Percentiles rank a stretch among this genome's conserved stretches.
Evolutionary conservation across 208 protist species (phyloP).

Genomic region (Acanthamoeba polyphaga): DNA sequence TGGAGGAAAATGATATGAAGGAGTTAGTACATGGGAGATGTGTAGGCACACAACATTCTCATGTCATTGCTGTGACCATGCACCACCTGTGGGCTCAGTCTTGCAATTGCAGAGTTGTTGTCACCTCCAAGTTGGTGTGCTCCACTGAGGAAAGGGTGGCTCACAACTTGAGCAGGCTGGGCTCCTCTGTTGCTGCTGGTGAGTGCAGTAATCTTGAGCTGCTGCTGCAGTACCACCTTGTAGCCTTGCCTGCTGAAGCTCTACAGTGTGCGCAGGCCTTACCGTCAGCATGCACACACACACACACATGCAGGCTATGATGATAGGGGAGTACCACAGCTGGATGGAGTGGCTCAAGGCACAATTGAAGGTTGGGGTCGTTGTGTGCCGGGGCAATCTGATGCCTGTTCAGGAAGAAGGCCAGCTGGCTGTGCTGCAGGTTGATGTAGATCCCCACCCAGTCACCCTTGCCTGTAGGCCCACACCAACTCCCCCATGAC

Average conservation of each 20-base stretch:
- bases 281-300: not conserved
- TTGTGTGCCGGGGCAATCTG: not conserved
- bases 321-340: not conserved
- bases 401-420: constrained; percentile 39
- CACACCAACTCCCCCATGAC: not conserved
- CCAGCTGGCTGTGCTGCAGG: not conserved
- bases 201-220: not conserved
- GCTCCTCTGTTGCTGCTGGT: too few species aligned
- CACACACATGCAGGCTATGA: not conserved
- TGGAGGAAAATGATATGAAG: too few species aligned
- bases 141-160: not conserved
- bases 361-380: not conserved
- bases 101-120: too few species aligned
- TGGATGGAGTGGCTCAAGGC: not conserved
- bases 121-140: not conserved
- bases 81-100: too few species aligned
- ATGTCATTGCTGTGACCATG: too few species aligned
- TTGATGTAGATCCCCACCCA: constrained; percentile 49
- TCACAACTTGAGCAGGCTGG: too few species aligned
- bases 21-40: too few species aligned
- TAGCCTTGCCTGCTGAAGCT: constrained; percentile 2
- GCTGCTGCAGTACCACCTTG: not conserved
- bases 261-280: not conserved
- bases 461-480: constrained; percentile 35
- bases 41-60: too few species aligned